Base-by-base conservation (phyloP, 768 basidiomycete genomes). In the Artomyces pyxidatus region DNA sequence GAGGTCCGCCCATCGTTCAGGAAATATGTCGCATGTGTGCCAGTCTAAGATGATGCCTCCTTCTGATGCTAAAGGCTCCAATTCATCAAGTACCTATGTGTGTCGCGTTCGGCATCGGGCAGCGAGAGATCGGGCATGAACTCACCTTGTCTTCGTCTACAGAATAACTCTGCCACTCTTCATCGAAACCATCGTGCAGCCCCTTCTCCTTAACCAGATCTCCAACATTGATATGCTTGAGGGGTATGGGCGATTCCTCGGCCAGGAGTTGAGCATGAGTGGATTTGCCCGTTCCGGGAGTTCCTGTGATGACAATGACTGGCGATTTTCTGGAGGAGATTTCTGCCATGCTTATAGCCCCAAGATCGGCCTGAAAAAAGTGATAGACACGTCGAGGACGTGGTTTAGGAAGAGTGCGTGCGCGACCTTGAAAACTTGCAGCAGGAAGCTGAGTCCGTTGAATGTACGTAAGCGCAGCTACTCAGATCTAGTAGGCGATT, bases 81-180 rank as follows among this genome's bases (percentile, higher is more conserved):
- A 73, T 63, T 91, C 86, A 61, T 97, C 93, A 19, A 97, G 68
- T 23, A 96, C 70, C 93, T 96, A 59, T 37, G 41, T 21, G 32
- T 16, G 29, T n/a, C 23, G 28, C 22, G 46, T 39, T 27, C n/a
- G n/a, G n/a, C n/a, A 44, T 11, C 28, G 9, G 12, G 8, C n/a
- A 6, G 6, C 14, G 14, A 42, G 22, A 9, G 29, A 39, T 8
- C n/a, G 47, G 27, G 22, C 8, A 3, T 23, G 43, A 21, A 61
- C 78, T 45, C 54, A 93, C 93, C 76, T 90, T 89, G 71, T 99
- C 96, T 65, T 99, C 96, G 61, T 98, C 91, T 8, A 96, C 88
- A 2, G 82, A 85, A 65, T 89, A 96, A 43, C 80, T 84, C 61
- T 94, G 83, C 96, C 96, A 99, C 62, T 97, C 92, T 19, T 92